Conservation (phyloP, 2,329 filamentous ascomycete genomes). For the Beauveria pseudobassiana region DNA sequence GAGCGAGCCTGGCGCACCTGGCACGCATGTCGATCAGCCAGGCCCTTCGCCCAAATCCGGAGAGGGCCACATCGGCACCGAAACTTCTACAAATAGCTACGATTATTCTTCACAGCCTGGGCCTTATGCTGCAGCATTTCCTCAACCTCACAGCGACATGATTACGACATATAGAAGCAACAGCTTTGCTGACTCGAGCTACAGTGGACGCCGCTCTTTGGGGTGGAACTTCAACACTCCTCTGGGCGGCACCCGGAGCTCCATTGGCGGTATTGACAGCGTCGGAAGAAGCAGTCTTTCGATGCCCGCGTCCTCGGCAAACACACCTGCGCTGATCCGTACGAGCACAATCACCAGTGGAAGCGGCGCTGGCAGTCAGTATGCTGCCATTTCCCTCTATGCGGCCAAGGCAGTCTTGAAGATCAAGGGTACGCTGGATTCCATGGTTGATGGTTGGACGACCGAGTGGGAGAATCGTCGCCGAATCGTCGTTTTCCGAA, state of each 20-base stretch:
- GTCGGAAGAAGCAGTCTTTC: slow-evolving; percentile 41
- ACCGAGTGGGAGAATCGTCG: slow-evolving; percentile 67
- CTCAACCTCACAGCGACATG: slow-evolving; percentile 42
- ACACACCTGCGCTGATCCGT: slow-evolving; percentile 42
- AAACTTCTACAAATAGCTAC: slow-evolving; percentile 36
- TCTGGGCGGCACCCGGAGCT: slow-evolving; percentile 34
- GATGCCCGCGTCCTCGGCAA: slow-evolving; percentile 31
- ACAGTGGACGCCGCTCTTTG: slow-evolving; percentile 30
- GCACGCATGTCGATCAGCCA: slow-evolving; percentile 30
- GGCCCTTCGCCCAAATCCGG: slow-evolving; percentile 35
- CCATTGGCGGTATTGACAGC: slow-evolving; percentile 31
- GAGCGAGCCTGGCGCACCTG: slow-evolving; percentile 30
- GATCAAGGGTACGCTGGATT: slow-evolving; percentile 75
- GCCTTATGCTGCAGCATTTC: slow-evolving; percentile 32
- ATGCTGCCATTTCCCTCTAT: slow-evolving; percentile 76
- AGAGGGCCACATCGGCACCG: slow-evolving; percentile 29
- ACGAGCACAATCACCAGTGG: slow-evolving; percentile 46
- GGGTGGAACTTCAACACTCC: slow-evolving; percentile 38
- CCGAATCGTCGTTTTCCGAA: slow-evolving; percentile 81
- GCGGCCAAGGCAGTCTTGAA: slow-evolving; percentile 79
- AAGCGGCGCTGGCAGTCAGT: slow-evolving; percentile 35
- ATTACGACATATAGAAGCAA: slow-evolving; percentile 46
- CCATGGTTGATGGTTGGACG: slow-evolving; percentile 79
- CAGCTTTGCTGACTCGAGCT: slow-evolving; percentile 43
- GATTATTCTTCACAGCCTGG: slow-evolving; percentile 37